Base-by-base conservation (phyloP, 2,329 filamentous ascomycete species). In the Davidsoniella australis region DNA sequence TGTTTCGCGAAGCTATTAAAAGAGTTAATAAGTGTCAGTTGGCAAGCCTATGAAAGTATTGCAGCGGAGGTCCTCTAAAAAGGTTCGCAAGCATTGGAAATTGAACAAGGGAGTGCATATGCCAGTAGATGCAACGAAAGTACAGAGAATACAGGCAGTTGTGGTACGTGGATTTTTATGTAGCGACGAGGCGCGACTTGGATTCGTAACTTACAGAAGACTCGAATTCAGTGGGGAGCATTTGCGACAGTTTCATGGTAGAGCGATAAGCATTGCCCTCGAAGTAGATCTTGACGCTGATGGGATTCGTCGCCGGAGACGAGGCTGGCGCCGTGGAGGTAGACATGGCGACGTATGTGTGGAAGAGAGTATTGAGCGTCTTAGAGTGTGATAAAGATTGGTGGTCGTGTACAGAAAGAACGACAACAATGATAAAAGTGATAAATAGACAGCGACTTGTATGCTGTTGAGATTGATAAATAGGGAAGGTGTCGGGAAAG, bases 131-230 rank as follows among this genome's bases (percentile, higher is more conserved):
- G 26, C 10, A 8, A 12, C 26, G 26, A 10, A 12, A 29, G 10
- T 29, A 29, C 26, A 29, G 26, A 29, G 10, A 29, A 29, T 12
- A 20, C 3, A 20, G 20, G 20, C 3, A 20, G 20, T 20, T 20
- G 20, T 29, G 10, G 10, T 29, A 29, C 7, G 26, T 29, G 26
- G 26, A 12, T 20, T 20, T 20, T 20, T 17, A 29, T 29, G 10
- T 29, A 29, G 26, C 26, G 26, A 29, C 7, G 10, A 9, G 20
- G 26, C 26, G 26, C 26, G 10, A 29, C 26, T 29, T 9, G 20
- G 20, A 20, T 29, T 9, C 10, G 7, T 29, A 57, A 75, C 82
- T 62, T 75, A 96, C 91, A 77, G 89, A 93, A 59, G 78, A 71
- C 58, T 88, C 85, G 38, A 98, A 76, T 43, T 78, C 72, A 55